Conservation (phyloP, 345 rosid species). For the Heritiera fomes region DNA sequence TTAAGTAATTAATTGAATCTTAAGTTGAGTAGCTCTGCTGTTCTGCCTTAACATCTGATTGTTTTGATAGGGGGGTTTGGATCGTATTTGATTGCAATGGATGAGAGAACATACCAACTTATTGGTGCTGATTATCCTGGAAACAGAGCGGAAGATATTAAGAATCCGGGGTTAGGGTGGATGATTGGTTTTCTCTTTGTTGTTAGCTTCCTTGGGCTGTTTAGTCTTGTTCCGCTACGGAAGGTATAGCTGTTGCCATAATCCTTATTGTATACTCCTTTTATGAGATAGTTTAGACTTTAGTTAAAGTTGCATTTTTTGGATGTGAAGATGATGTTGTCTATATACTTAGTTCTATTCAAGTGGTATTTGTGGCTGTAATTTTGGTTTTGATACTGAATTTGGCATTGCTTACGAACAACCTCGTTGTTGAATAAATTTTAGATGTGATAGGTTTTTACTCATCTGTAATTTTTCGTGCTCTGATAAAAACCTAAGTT, state of each 20-base stretch:
- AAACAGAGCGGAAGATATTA: slow-evolving; percentile 66
- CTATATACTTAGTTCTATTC: background rate
- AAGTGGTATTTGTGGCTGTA: no score
- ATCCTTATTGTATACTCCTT: background rate
- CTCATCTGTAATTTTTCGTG: no score
- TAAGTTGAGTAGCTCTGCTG: background rate
- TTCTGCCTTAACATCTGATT: background rate
- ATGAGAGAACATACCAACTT: slow-evolving; percentile 74
- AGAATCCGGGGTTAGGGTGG: slow-evolving; percentile 82
- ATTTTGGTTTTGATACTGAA: no score
- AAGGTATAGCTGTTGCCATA: slow-evolving; percentile 51
- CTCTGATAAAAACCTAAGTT: no score
- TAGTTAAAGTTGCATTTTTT: background rate
- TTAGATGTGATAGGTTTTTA: no score
- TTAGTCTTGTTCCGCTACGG: slow-evolving; percentile 83
- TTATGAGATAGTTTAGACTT: background rate
- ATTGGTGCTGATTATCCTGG: slow-evolving; percentile 88
- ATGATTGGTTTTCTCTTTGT: slow-evolving; percentile 86
- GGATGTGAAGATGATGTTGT: background rate
- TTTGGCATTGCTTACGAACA: no score
- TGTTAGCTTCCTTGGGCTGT: slow-evolving; percentile 89
- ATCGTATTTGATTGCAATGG: slow-evolving; percentile 85
- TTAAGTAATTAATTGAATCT: background rate
- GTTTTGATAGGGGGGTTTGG: slow-evolving; percentile 75
- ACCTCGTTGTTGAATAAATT: background rate